Percentiles rank a stretch among this genome's conserved stretches.
Evolutionary conservation across 768 basidiomycete genomes (phyloP).

Genomic region (Cystoderma amianthinum): DNA sequence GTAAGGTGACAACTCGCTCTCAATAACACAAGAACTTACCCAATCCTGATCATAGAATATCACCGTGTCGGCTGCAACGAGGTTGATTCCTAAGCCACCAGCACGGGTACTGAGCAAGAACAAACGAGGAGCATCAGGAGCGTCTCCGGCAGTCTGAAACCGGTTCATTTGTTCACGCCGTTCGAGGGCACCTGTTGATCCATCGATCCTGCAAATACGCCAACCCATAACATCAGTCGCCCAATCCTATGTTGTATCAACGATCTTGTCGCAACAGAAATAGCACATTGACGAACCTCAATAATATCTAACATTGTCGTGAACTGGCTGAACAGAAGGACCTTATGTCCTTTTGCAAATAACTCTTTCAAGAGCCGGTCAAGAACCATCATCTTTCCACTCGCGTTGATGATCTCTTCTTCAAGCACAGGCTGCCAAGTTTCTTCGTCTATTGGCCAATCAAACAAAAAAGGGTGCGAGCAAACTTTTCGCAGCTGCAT

Average conservation of each 20-base stretch:
- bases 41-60: constrained; percentile 93
- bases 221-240: constrained; percentile 78
- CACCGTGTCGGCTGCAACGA: constrained; percentile 82
- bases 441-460: constrained; percentile 65
- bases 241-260: constrained; percentile 82
- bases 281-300: constrained; percentile 51
- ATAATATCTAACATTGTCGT: constrained; percentile 96
- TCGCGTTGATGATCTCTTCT: constrained; percentile 75
- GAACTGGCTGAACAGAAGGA: constrained; percentile 88
- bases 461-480: constrained; percentile 88
- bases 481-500: constrained; percentile 98
- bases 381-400: constrained; percentile 97
- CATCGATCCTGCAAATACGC: constrained; percentile 89
- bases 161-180: constrained; percentile 79
- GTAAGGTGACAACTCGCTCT: no score
- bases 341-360: constrained; percentile 76
- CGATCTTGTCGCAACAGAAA: no score
- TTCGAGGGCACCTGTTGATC: constrained; percentile 70
- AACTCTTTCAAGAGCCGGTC: constrained; percentile 82
- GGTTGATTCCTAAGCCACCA: constrained; percentile 76
- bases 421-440: constrained; percentile 63
- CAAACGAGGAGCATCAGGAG: constrained; percentile 55
- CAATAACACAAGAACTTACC: constrained; percentile 45
- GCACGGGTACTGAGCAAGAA: constrained; percentile 80
- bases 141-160: constrained; percentile 72